Evolutionary conservation across 805 yeast species (phyloP).

Genomic region (Metschnikowia dekortorum): DNA sequence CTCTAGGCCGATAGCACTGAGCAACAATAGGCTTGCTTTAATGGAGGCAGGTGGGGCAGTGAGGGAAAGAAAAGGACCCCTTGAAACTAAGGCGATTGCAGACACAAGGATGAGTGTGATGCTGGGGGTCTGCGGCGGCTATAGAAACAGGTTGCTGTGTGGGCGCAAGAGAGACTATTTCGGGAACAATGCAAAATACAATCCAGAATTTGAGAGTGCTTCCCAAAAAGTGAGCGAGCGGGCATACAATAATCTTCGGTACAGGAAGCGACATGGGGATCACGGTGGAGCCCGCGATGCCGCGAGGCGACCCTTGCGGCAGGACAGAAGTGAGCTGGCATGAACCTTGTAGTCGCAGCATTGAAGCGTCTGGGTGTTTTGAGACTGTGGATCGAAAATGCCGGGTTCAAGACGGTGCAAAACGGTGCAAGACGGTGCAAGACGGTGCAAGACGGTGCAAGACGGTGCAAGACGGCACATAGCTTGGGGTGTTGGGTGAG

Average conservation of each 20-base stretch:
- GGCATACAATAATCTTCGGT: conserved; percentile 5
- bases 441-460: too few relatives aligned
- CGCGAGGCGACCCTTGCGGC: not conserved
- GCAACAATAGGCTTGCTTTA: not conserved
- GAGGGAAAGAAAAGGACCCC: not conserved
- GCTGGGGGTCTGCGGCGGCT: not conserved
- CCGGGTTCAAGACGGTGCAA: too few relatives aligned
- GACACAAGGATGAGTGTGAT: not conserved
- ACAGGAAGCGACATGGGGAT: not conserved
- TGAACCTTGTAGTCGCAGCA: not conserved
- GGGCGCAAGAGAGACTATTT: conserved; percentile 2
- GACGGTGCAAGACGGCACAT: not conserved
- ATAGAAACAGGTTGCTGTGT: not conserved
- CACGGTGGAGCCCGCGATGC: not conserved
- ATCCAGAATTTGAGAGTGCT: not conserved
- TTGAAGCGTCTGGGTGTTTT: not conserved
- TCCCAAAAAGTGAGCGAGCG: conserved; percentile 3
- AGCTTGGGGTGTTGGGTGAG: not conserved
- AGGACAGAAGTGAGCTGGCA: not conserved
- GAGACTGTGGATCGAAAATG: not conserved
- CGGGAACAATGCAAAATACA: conserved; percentile 2
- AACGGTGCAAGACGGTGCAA: too few relatives aligned
- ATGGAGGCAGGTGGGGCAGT: not conserved
- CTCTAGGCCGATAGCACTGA: not conserved
- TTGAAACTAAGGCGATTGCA: not conserved